Conservation (phyloP, 2,329 filamentous ascomycete genomes). For the Lasiodiplodia hormozganensis region DNA sequence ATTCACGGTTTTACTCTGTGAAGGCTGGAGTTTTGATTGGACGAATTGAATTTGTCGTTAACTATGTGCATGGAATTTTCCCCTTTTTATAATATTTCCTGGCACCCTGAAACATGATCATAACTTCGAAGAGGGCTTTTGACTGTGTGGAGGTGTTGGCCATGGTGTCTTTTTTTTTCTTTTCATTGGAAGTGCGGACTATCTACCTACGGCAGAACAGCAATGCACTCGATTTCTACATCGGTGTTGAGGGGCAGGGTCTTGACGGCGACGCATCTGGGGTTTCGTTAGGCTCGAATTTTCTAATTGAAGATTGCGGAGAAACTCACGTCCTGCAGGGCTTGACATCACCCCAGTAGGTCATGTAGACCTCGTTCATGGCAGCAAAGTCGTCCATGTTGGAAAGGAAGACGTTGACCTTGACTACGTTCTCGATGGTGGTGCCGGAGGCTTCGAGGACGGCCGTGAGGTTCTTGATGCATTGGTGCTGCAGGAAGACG, state of each 20-base stretch:
- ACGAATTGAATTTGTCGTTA: neutral
- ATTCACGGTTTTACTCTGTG: neutral
- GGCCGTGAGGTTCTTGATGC: conserved; percentile 27
- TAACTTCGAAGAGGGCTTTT: neutral
- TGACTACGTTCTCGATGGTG: conserved; percentile 40
- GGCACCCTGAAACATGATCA: neutral
- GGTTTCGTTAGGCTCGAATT: neutral
- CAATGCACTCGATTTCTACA: conserved; percentile 40
- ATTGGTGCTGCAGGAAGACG: conserved; percentile 13
- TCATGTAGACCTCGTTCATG: conserved; percentile 42
- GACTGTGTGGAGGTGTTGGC: neutral
- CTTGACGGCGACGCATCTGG: conserved; percentile 34
- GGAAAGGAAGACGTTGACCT: conserved; percentile 41
- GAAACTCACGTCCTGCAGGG: conserved; percentile 25
- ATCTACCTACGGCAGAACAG: conserved; percentile 30
- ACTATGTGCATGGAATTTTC: neutral
- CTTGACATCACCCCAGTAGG: conserved; percentile 31
- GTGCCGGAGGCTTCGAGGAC: conserved; percentile 39
- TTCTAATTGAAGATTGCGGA: neutral
- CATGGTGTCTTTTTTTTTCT: neutral
- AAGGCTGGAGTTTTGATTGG: neutral
- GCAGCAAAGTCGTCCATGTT: conserved; percentile 41
- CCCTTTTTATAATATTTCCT: neutral
- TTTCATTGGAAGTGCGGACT: neutral
- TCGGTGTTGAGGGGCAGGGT: conserved; percentile 36